A percentile compares a stretch with the other conserved stretches of the same genome.
phyloP scores from a whole-genome alignment of 305 asterid genomes.

The Fraxinus latifolia region DNA sequence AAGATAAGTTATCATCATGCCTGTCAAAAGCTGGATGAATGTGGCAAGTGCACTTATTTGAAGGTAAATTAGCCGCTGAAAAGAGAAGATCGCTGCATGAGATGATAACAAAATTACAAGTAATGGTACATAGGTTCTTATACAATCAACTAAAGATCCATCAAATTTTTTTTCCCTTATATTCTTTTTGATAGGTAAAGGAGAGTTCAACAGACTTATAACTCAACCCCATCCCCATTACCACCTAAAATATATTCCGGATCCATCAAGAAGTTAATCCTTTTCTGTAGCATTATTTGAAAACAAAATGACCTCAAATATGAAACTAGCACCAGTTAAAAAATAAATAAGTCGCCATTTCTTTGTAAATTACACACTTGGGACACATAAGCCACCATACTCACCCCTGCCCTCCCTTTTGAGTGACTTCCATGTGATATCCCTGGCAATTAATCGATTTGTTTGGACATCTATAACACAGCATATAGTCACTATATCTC shows the following conservation, averaged over 20 bases:
- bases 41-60: not conserved
- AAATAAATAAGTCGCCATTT: not conserved
- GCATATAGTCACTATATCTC: not conserved
- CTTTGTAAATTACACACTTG: not conserved
- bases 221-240: not conserved
- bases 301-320: not conserved
- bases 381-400: not conserved
- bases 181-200: not conserved
- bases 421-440: not conserved
- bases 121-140: not conserved
- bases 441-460: not conserved
- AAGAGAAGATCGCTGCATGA: not conserved
- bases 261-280: not conserved
- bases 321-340: not conserved
- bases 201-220: not conserved
- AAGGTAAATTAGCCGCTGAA: not conserved
- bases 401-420: not conserved
- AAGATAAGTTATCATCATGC: conserved; percentile 8
- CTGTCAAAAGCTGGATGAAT: conserved; percentile 11
- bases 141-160: not conserved
- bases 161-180: not conserved
- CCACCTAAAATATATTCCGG: not conserved
- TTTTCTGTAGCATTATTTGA: not conserved
- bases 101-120: not conserved
- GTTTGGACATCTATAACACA: not conserved